A percentile compares a stretch with the other conserved stretches of the same genome.
Evolutionary conservation across 2,329 filamentous ascomycete species (phyloP).

Genomic region (Neopestalotiopsis sp.): DNA sequence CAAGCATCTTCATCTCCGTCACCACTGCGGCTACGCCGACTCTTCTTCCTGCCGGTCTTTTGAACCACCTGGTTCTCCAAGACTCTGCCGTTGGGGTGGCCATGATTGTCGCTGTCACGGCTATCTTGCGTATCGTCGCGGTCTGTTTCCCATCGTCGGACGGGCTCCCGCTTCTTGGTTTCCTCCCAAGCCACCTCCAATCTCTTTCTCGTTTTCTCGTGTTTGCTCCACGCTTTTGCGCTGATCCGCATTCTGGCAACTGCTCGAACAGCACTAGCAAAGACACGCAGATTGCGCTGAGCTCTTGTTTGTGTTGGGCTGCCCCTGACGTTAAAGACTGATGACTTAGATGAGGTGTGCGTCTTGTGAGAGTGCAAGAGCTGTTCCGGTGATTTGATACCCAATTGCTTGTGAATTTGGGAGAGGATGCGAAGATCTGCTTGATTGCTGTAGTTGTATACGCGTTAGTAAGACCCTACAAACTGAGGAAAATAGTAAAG

Average conservation of each 20-base stretch:
- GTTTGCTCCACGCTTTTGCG: constrained; percentile 55
- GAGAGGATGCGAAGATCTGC: constrained; percentile 86
- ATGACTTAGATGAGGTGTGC: constrained; percentile 37
- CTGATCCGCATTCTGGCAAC: constrained; percentile 56
- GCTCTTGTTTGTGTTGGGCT: background rate
- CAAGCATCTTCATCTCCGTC: constrained; percentile 9
- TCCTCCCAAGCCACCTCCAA: constrained; percentile 55
- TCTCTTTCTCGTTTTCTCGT: constrained; percentile 55
- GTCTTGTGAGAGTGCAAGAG: constrained; percentile 39
- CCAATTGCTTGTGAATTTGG: constrained; percentile 73
- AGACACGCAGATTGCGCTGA: constrained; percentile 46
- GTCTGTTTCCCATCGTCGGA: constrained; percentile 14
- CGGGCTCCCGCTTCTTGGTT: constrained; percentile 22
- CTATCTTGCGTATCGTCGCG: constrained; percentile 1
- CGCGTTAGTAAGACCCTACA: constrained; percentile 32
- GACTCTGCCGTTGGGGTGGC: background rate
- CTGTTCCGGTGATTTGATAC: constrained; percentile 40
- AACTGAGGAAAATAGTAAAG: background rate
- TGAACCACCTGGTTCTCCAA: background rate
- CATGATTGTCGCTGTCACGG: constrained; percentile 1
- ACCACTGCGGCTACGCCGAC: background rate
- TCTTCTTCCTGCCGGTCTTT: background rate
- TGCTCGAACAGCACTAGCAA: constrained; percentile 56
- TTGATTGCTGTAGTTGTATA: constrained; percentile 75
- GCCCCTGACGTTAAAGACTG: constrained; percentile 25